Evolutionary conservation across 768 basidiomycete species (phyloP).

Genomic region (Boletus sp.): DNA sequence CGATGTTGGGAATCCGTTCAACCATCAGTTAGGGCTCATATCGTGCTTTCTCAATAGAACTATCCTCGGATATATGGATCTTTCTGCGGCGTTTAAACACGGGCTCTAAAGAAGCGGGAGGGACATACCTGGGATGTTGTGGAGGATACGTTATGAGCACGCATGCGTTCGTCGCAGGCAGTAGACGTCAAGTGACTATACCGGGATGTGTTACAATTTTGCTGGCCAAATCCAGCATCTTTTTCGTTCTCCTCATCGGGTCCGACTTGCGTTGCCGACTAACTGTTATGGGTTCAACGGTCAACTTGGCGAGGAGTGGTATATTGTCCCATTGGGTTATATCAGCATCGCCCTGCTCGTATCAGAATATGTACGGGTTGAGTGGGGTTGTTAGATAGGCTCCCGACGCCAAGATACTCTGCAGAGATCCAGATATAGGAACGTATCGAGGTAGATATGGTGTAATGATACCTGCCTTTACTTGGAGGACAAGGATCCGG

Average conservation of each 20-base stretch:
- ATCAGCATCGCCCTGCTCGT: not conserved
- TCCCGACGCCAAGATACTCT: not conserved
- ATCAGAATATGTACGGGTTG: not conserved
- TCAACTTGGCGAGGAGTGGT: not conserved
- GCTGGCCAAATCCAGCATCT: not conserved
- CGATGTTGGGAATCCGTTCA: slow-evolving; percentile 1
- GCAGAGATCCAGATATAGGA: not conserved
- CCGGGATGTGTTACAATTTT: not conserved
- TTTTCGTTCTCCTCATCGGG: slow-evolving; percentile 1
- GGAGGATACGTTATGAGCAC: not conserved
- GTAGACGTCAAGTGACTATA: not conserved
- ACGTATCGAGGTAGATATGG: not conserved
- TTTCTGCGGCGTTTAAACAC: not conserved
- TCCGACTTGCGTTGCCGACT: slow-evolving; percentile 9
- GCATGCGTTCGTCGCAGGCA: not conserved
- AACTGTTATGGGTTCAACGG: not conserved
- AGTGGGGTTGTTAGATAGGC: not conserved
- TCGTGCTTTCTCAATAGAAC: not conserved
- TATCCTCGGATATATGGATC: slow-evolving; percentile 10
- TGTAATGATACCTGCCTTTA: not conserved
- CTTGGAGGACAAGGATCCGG: not conserved
- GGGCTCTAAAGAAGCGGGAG: not conserved
- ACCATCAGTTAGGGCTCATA: not conserved
- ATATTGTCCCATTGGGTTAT: not conserved
- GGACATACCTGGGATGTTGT: not conserved